A percentile compares a stretch with the other conserved stretches of the same genome.
phyloP scores from a whole-genome alignment of 179 eudicot species.

The Camellia oleifera region DNA sequence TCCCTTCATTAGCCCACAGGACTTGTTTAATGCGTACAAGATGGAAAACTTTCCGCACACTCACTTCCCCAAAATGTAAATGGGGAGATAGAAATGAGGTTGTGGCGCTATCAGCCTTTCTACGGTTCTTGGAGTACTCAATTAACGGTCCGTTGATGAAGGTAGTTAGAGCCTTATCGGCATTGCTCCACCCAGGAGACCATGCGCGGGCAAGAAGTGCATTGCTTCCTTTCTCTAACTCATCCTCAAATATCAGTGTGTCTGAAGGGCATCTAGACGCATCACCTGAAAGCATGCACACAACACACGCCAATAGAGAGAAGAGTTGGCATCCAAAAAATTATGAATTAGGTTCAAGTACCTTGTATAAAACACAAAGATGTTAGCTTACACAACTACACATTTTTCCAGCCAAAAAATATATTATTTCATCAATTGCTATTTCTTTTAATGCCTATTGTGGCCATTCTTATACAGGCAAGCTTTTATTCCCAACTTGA shows the following conservation, averaged over 20 bases:
- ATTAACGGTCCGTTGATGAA: conserved; percentile 81
- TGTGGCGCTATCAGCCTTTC: conserved; percentile 96
- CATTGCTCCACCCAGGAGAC: conserved; percentile 99
- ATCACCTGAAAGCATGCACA: conserved; percentile 54
- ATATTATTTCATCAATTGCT: not conserved
- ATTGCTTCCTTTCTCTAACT: conserved; percentile 90
- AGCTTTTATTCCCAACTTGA: not conserved
- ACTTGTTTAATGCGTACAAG: conserved; percentile 81
- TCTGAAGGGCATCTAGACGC: conserved; percentile 69
- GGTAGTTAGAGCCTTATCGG: conserved; percentile 79
- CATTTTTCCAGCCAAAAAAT: not conserved
- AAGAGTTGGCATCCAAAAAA: not conserved
- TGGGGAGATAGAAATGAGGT: conserved; percentile 98
- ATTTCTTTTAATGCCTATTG: not conserved
- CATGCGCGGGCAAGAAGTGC: conserved; percentile 98
- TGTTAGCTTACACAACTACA: not conserved
- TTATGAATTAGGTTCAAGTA: not conserved
- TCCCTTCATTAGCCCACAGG: conserved; percentile 90
- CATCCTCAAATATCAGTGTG: conserved; percentile 70
- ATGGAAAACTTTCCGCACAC: conserved; percentile 88
- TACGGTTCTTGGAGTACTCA: conserved; percentile 79
- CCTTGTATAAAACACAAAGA: not conserved
- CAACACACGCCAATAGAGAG: not conserved
- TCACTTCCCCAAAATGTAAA: conserved; percentile 91
- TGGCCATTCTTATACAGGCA: not conserved